Percentiles rank a stretch among this genome's conserved stretches.
These are phyloP conservation scores for Delitschia confertaspora DNA, from an alignment of 495 filamentous ascomycete genomes.

Conservation along the genomic window DNA sequence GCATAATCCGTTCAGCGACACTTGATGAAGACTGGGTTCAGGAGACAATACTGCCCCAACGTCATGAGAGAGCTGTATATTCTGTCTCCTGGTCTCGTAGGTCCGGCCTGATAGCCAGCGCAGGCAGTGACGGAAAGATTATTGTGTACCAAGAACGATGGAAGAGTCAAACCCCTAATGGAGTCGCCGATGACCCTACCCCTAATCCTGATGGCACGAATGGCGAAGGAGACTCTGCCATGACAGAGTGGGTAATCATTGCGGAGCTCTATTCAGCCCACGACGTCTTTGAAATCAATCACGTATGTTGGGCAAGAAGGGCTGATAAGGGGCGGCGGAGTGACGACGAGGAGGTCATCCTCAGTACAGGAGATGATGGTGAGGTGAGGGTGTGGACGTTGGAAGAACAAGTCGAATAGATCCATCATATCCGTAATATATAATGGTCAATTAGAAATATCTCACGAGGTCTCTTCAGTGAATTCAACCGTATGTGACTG, in stretches of 20 bases:
- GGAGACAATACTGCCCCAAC: constrained; percentile 58
- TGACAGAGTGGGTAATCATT: constrained; percentile 59
- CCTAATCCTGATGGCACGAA: not conserved
- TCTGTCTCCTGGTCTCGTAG: constrained; percentile 66
- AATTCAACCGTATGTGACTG: too few relatives aligned
- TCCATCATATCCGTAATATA: too few relatives aligned
- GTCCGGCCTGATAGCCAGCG: constrained; percentile 67
- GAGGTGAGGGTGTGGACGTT: constrained; percentile 37
- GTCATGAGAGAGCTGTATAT: constrained; percentile 75
- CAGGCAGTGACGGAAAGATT: constrained; percentile 77
- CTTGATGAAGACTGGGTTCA: constrained; percentile 73
- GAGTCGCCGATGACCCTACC: constrained; percentile 20
- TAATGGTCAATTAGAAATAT: too few relatives aligned
- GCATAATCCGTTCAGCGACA: constrained; percentile 65
- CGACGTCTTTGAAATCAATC: constrained; percentile 87
- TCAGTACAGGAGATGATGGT: constrained; percentile 62
- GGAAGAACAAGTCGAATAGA: too few relatives aligned
- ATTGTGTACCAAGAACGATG: constrained; percentile 63
- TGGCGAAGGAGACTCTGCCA: constrained; percentile 16
- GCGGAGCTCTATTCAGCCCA: constrained; percentile 62
- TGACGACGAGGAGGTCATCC: constrained; percentile 42
- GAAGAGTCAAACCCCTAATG: constrained; percentile 34
- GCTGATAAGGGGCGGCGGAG: constrained; percentile 29
- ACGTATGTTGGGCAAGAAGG: constrained; percentile 62
- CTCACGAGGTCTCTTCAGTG: too few relatives aligned